Conservation (phyloP, 192 early-diverging fungal species). For the Phlyctochytrium arcticum region DNA sequence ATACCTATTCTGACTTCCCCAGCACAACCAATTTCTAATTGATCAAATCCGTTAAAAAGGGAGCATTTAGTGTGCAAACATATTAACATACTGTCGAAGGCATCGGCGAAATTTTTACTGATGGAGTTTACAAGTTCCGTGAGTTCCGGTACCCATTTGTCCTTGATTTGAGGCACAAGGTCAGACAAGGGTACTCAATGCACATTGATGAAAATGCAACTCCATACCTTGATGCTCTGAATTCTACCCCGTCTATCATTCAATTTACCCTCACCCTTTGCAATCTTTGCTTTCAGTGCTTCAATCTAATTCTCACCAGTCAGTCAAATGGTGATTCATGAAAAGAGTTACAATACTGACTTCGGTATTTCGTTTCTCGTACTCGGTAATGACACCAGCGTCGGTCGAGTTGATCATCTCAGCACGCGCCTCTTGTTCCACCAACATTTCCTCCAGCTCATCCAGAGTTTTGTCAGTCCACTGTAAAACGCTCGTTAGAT, state of each 20-base stretch:
- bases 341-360: no score
- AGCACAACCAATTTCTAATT: constrained; percentile 64
- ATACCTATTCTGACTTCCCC: constrained; percentile 66
- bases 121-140: constrained; percentile 57
- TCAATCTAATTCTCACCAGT: constrained; percentile 51
- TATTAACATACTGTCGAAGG: constrained; percentile 62
- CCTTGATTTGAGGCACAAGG: constrained; percentile 21
- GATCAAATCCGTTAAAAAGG: constrained; percentile 17
- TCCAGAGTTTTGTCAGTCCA: constrained; percentile 40
- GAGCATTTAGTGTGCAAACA: no score
- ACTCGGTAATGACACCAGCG: constrained; percentile 61
- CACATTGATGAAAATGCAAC: not conserved
- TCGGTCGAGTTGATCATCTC: constrained; percentile 51
- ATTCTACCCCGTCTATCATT: constrained; percentile 13
- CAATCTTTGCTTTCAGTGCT: constrained; percentile 28
- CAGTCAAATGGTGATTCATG: no score
- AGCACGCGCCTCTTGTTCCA: constrained; percentile 47
- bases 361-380: constrained; percentile 57
- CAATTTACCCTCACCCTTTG: constrained; percentile 39
- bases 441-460: constrained; percentile 64
- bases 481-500: no score
- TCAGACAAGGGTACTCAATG: not conserved
- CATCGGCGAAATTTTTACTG: constrained; percentile 60
- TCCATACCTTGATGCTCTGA: constrained; percentile 7
- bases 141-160: constrained; percentile 68